A percentile compares a stretch with the other conserved stretches of the same genome.
These are phyloP conservation scores for Castanospermum australe DNA, from an alignment of 306 rosid genomes.

Conservation along the genomic window DNA sequence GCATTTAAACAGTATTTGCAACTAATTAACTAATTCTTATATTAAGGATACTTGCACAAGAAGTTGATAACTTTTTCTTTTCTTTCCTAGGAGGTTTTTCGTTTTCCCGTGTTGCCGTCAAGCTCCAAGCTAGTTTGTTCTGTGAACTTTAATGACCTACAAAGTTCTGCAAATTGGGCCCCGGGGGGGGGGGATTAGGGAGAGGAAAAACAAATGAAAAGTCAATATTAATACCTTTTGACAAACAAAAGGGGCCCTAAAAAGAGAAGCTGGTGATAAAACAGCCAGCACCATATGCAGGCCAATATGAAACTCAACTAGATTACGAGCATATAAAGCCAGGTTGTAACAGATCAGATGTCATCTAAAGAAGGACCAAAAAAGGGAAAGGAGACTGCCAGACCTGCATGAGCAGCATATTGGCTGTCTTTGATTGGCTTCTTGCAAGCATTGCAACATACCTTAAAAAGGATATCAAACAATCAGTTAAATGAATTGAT, in stretches of 20 bases:
- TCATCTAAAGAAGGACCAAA: background rate
- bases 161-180: constrained; percentile 69
- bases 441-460: constrained; percentile 90
- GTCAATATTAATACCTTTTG: constrained; percentile 25
- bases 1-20: constrained; percentile 14
- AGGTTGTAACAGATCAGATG: background rate
- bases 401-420: constrained; percentile 88
- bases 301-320: constrained; percentile 3
- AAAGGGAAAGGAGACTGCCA: constrained; percentile 21
- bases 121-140: constrained; percentile 53
- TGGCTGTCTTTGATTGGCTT: constrained; percentile 85
- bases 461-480: constrained; percentile 58
- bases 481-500: constrained; percentile 32
- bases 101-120: constrained; percentile 52
- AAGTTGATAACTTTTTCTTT: constrained; percentile 63
- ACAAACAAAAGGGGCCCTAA: constrained; percentile 10
- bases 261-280: background rate
- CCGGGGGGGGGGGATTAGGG: too few relatives aligned
- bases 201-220: constrained; percentile 1
- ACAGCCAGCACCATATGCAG: background rate
- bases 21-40: constrained; percentile 9
- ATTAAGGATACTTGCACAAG: constrained; percentile 73
- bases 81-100: constrained; percentile 77
- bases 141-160: constrained; percentile 58
- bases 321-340: background rate